These are phyloP conservation scores for Eucalyptus tenuipes DNA, from an alignment of 345 rosid genomes.

Conservation along the genomic window DNA sequence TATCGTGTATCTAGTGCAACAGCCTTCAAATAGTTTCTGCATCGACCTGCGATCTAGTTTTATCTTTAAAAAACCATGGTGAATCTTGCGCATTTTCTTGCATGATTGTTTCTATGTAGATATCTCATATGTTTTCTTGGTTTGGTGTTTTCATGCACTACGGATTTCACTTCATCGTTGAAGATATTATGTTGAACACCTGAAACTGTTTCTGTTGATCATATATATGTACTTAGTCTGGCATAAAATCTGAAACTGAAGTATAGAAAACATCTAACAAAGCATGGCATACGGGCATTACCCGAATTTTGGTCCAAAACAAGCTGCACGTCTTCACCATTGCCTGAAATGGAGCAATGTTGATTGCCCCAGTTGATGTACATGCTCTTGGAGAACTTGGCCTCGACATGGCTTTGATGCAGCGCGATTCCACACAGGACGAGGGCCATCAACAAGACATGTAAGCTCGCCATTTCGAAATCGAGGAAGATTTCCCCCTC, in stretches of 20 bases:
- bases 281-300: background rate
- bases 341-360: slow-evolving; percentile 15
- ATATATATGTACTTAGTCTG: background rate
- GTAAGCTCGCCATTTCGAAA: slow-evolving; percentile 22
- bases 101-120: background rate
- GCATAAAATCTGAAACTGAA: background rate
- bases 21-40: background rate
- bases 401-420: slow-evolving; percentile 21
- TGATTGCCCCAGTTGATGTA: slow-evolving; percentile 49
- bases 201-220: background rate
- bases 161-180: background rate
- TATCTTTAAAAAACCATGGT: background rate
- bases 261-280: background rate
- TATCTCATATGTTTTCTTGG: background rate
- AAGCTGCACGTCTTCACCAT: slow-evolving; percentile 36
- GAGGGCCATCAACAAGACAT: slow-evolving; percentile 8
- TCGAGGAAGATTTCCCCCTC: background rate
- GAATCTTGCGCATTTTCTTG: background rate
- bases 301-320: slow-evolving; percentile 53
- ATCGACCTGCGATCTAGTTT: background rate
- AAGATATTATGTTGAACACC: background rate
- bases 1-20: background rate
- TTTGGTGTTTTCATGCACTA: background rate
- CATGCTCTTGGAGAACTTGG: slow-evolving; percentile 38
- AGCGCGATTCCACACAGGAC: slow-evolving; percentile 12